Percentiles rank a stretch among this genome's conserved stretches.
Conservation (phyloP, 306 rosid species). For the Cucurbita maxima region DNA sequence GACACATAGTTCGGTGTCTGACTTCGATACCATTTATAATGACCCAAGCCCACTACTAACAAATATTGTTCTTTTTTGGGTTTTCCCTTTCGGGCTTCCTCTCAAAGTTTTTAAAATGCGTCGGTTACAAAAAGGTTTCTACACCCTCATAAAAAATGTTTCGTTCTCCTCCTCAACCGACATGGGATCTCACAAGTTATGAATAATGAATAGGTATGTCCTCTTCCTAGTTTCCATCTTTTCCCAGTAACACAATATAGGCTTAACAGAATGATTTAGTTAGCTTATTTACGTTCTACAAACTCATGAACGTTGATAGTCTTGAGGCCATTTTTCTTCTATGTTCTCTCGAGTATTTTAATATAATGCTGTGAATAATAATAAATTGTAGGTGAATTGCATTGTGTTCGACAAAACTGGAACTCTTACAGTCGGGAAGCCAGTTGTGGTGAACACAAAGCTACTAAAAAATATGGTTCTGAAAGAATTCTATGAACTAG, state of each 20-base stretch:
- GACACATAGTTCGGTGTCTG: no score
- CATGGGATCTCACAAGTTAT: neutral
- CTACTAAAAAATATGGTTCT: slow-evolving; percentile 26
- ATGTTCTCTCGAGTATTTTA: neutral
- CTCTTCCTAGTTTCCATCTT: neutral
- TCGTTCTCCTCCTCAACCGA: no score
- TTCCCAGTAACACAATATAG: neutral
- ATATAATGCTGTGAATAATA: neutral
- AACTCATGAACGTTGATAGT: neutral
- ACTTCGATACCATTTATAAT: no score
- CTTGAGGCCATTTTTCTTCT: neutral
- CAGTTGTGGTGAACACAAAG: slow-evolving; percentile 46
- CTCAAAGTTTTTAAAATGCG: no score
- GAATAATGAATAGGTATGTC: neutral
- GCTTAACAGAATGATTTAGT: neutral
- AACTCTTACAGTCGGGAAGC: slow-evolving; percentile 75
- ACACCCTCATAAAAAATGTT: no score
- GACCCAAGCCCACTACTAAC: no score
- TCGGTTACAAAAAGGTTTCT: no score
- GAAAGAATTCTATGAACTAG: slow-evolving; percentile 39
- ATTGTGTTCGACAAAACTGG: slow-evolving; percentile 87
- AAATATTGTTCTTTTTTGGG: no score
- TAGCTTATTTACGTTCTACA: neutral
- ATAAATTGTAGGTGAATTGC: slow-evolving; percentile 51
- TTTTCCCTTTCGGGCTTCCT: no score